Base-by-base conservation (phyloP, 2,329 filamentous ascomycete genomes). In the Pestalotiopsis fici region DNA sequence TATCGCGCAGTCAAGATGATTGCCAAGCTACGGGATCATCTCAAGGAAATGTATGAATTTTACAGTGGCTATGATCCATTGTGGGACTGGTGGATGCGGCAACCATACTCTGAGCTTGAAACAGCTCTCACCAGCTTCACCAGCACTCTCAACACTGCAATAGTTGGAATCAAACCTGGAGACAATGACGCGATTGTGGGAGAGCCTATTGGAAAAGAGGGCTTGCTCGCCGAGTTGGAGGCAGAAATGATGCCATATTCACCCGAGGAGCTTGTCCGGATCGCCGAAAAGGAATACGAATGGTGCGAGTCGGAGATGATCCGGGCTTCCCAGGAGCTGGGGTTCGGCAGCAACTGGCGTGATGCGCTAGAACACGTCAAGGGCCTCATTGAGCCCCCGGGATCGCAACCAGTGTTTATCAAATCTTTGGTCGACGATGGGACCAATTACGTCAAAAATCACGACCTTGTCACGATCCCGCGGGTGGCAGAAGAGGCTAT, bases 301-400 rank as follows among this genome's bases (percentile, higher is more conserved):
- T 89, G 87, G 87, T 89, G 87, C 72, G 81, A 87, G 64, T 68
- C 56, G 3, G 85, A 89, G 74, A 87, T 90, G 83, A 80, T 82
- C 64, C 80, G 80, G 31, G 86, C 86, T 0, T 82, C 86, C 0
- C 65, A 71, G 3, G 79, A 83, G 35, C 78, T 90, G 31, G 85
- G 84, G 18, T 86, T 82, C 66, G 77, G 77, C 1, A 73, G 80
- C 2, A 72, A 86, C 66, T 89, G 86, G 86, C 83, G 81, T 65
- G 76, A 78, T 2, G 87, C 87, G 0, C 79, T 89, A 7, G 85
- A 89, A 69, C 74, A 86, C 65, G 87, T 89, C 66, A 89, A 89
- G 73, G 83, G 82, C 47, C 78, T 82, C 5, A 85, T 83, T 59
- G 86, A 88, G 2, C 80, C 83, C 18, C 86, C 87, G 0, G 87